Conservation (phyloP, 2,329 filamentous ascomycete genomes). For the Sporothrix curviconia region DNA sequence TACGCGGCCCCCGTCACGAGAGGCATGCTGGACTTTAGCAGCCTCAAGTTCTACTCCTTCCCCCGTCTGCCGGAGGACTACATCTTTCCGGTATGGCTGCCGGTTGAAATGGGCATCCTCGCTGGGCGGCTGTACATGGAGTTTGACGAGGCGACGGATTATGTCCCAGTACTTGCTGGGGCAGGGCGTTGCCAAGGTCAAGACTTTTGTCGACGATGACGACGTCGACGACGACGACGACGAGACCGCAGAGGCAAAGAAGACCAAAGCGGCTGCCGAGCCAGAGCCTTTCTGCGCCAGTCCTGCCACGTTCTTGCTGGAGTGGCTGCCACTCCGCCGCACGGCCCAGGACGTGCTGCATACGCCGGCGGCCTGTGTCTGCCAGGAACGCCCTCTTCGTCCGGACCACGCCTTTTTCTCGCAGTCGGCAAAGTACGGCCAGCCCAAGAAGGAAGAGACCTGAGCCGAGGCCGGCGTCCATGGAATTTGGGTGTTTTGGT, state of each 20-base stretch:
- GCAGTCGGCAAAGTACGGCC: not conserved
- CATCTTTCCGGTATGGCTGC: conserved; percentile 45
- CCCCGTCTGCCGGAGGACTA: conserved; percentile 38
- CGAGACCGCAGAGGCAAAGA: not conserved
- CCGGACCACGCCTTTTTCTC: conserved; percentile 48
- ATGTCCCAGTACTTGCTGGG: conserved; percentile 31
- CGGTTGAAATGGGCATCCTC: conserved; percentile 53
- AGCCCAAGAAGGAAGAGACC: too few species aligned
- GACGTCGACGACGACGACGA: not conserved
- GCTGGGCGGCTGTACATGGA: conserved; percentile 55
- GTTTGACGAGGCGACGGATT: conserved; percentile 37
- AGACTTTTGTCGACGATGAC: conserved; percentile 7
- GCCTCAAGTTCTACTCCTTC: conserved; percentile 44
- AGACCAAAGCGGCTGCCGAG: not conserved
- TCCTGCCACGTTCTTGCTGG: conserved; percentile 43
- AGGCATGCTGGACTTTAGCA: conserved; percentile 54
- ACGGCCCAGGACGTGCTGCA: conserved; percentile 50
- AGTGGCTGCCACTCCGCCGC: conserved; percentile 50
- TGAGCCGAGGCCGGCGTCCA: too few species aligned
- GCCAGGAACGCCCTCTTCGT: conserved; percentile 43
- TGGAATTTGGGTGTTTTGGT: too few species aligned
- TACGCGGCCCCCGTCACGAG: conserved; percentile 57
- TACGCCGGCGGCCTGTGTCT: conserved; percentile 53
- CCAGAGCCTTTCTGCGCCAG: conserved; percentile 23
- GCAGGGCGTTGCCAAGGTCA: too few species aligned